Conservation (phyloP, 2,329 filamentous ascomycete genomes). For the Ramichloridium luteum region DNA sequence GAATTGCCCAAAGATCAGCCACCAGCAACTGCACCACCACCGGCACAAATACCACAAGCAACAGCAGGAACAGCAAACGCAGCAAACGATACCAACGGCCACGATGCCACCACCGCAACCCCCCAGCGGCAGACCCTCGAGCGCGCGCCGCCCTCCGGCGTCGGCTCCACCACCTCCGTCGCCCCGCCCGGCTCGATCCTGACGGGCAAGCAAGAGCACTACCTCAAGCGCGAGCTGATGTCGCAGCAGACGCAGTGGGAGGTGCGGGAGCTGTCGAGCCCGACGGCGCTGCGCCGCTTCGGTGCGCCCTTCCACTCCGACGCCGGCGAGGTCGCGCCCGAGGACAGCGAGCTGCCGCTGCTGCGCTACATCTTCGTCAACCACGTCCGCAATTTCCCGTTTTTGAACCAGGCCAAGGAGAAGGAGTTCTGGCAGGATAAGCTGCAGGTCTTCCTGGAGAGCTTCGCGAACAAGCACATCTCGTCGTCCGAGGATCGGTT, state of each 20-base stretch:
- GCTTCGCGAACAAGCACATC: conserved; percentile 92
- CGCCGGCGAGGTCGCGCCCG: conserved; percentile 78
- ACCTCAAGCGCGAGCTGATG: conserved; percentile 91
- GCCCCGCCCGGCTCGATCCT: conserved; percentile 50
- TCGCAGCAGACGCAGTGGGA: conserved; percentile 80
- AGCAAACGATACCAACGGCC: conserved; percentile 4
- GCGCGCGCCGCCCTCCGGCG: conserved; percentile 16
- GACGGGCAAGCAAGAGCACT: conserved; percentile 97
- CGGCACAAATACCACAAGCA: conserved; percentile 6
- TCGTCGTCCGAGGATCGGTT: conserved; percentile 92
- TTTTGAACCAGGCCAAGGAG: conserved; percentile 89
- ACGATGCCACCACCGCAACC: too few relatives aligned
- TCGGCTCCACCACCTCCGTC: conserved; percentile 31
- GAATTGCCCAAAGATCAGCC: too few relatives aligned
- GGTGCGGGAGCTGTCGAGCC: conserved; percentile 84
- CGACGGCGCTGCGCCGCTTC: conserved; percentile 87
- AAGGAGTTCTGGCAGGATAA: conserved; percentile 99
- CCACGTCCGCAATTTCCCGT: conserved; percentile 95
- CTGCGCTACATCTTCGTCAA: conserved; percentile 95
- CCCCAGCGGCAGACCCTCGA: conserved; percentile 12
- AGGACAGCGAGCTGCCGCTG: conserved; percentile 88
- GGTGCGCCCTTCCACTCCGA: conserved; percentile 91
- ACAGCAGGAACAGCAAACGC: conserved; percentile 9
- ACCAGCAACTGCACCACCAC: conserved; percentile 4
- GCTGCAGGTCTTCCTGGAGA: conserved; percentile 89